phyloP scores from a whole-genome alignment of 1,139 yeast genomes.

The Yamadazyma sp. region DNA sequence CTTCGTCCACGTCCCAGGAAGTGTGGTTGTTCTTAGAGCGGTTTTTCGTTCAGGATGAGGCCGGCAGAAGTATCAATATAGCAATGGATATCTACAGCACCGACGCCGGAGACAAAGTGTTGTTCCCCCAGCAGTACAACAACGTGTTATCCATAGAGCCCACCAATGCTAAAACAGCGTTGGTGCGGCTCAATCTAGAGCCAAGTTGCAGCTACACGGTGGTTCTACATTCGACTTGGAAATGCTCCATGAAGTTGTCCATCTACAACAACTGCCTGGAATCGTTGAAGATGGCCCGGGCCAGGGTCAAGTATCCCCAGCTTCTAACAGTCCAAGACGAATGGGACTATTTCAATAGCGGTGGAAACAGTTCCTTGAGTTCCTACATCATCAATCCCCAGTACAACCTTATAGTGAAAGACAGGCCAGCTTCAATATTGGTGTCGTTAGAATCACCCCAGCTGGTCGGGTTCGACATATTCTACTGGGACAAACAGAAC shows the following conservation, averaged over 20 bases:
- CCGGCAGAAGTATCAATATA: conserved; percentile 18
- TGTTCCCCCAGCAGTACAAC: conserved; percentile 29
- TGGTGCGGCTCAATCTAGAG: conserved; percentile 25
- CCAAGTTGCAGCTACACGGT: conserved; percentile 26
- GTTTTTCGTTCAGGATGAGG: conserved; percentile 21
- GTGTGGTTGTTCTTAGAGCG: conserved; percentile 55
- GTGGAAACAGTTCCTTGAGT: conserved; percentile 58
- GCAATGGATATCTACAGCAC: conserved; percentile 32
- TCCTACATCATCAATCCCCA: conserved; percentile 66
- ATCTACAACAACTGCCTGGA: conserved; percentile 29
- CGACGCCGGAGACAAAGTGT: conserved; percentile 30
- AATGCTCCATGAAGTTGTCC: conserved; percentile 37
- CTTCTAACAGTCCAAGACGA: conserved; percentile 31
- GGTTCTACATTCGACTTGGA: conserved; percentile 24
- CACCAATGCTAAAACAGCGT: conserved; percentile 31
- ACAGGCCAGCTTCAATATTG: conserved; percentile 17
- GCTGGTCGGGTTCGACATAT: conserved; percentile 43
- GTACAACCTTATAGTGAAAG: conserved; percentile 32
- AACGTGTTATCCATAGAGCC: conserved; percentile 19
- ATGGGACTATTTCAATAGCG: conserved; percentile 52
- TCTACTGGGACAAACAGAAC: conserved; percentile 27
- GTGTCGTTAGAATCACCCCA: conserved; percentile 25
- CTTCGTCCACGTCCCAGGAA: conserved; percentile 23
- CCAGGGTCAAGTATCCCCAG: conserved; percentile 20
- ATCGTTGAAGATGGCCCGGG: conserved; percentile 24